Evolutionary conservation across 192 early-diverging fungal species (phyloP).

Genomic region (Entophlyctis helioformis): DNA sequence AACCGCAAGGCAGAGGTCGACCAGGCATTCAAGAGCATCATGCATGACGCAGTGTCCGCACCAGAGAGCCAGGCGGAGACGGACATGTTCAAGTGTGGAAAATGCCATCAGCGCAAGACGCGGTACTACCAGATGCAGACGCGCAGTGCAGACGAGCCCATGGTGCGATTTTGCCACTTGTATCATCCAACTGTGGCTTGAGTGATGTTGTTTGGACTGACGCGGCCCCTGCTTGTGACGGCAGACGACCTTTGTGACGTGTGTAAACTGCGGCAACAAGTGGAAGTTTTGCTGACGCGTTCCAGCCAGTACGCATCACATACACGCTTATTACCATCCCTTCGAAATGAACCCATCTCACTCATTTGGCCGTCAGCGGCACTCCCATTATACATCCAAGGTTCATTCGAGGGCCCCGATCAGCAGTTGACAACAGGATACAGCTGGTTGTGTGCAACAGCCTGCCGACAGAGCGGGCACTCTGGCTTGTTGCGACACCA

Average conservation of each 20-base stretch:
- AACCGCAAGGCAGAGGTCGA: slow-evolving; percentile 61
- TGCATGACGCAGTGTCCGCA: slow-evolving; percentile 70
- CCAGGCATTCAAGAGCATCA: slow-evolving; percentile 55
- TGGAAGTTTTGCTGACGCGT: slow-evolving; percentile 73
- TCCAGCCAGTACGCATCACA: too few relatives aligned
- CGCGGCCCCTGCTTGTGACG: background rate
- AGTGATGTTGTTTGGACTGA: too few relatives aligned
- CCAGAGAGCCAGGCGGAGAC: slow-evolving; percentile 67
- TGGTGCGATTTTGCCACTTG: slow-evolving; percentile 33
- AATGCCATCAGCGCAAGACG: slow-evolving; percentile 75
- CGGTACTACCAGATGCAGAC: slow-evolving; percentile 97
- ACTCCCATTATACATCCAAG: too few relatives aligned
- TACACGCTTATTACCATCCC: too few relatives aligned
- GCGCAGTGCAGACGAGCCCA: slow-evolving; percentile 94
- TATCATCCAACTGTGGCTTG: background rate
- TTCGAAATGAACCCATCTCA: too few relatives aligned
- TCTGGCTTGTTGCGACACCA: slow-evolving; percentile 89
- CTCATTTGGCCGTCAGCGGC: too few relatives aligned
- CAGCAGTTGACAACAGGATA: slow-evolving; percentile 66
- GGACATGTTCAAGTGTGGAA: slow-evolving; percentile 88
- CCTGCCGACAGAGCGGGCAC: slow-evolving; percentile 87
- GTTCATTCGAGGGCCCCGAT: background rate
- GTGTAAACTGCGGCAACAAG: slow-evolving; percentile 66
- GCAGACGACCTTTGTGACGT: slow-evolving; percentile 93
- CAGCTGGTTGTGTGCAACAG: slow-evolving; percentile 57